Base-by-base conservation (phyloP, 176 grass and related monocot genomes). In the Oryza nivara region DNA sequence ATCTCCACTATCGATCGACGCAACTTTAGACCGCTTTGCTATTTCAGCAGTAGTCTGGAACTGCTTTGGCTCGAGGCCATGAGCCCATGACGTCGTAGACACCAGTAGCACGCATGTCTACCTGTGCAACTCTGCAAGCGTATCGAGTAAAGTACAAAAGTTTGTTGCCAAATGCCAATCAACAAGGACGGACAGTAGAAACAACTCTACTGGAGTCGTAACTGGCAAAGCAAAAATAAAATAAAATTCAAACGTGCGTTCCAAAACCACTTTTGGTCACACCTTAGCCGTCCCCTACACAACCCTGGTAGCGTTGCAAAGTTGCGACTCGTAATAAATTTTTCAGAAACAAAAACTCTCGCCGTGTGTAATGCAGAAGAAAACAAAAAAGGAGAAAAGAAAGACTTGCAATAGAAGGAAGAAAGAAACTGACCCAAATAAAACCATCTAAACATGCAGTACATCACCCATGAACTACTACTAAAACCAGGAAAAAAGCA, bases 401-500 rank as follows among this genome's bases (percentile, higher is more conserved):
- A n/a, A 76, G 61, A 43, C 83, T 77, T 85, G 43, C 51, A 74
- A 22, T 70, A 14, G 72, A 76, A 81, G 65, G 23, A 81, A 89
- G 64, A 61, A 80, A 51, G 9, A 17, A 51, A 68, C 47, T 4
- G 83, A 65, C 43, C 76, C 43, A 80, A 64, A 5, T 77, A 40
- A 15, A n/a, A 22, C 36, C 72, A 32, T 9, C 45, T 38, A 38
- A 14, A 56, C 65, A 25, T 19, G 11, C 15, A 20, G 5, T 6
- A 70, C 77, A 64, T 4, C 54, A 58, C 54, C 71, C 12, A 73
- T 83, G 58, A 49, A 60, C 69, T 47, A 74, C 19, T 34, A 38
- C 36, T 38, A 38, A 38, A 89, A 85, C 20, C 22, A 58, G 17
- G 45, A 52, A n/a, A n/a, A 19, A 28, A 26, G 35, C 28, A 73